Evolutionary conservation across 1,284 basidiomycete genomes (phyloP).

Genomic region (Inonotus hispidus): DNA sequence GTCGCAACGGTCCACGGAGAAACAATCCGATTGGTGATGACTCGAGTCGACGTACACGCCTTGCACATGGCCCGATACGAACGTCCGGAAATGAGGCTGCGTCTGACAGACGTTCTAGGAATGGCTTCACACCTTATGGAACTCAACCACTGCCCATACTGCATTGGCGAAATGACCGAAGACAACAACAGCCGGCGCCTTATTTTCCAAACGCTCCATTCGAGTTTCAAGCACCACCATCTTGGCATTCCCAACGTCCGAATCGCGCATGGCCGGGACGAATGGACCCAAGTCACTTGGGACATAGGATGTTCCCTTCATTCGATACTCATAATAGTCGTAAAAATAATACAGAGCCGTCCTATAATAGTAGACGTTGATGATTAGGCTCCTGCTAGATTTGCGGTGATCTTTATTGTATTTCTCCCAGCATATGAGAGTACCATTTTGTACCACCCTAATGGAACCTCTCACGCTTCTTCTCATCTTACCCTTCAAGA

Average conservation of each 20-base stretch:
- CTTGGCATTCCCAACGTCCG: not conserved
- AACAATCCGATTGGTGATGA: not conserved
- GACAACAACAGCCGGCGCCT: not conserved
- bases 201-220: not conserved
- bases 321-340: no score
- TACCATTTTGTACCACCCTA: not conserved
- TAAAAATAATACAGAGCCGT: not conserved
- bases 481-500: not conserved
- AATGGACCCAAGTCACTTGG: not conserved
- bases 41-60: not conserved
- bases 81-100: not conserved
- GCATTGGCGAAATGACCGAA: constrained; percentile 1
- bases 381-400: not conserved
- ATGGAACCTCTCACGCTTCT: not conserved
- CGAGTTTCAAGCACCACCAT: constrained; percentile 4
- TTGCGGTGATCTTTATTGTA: no score
- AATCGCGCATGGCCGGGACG: not conserved
- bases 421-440: not conserved
- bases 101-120: not conserved
- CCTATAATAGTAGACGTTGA: not conserved
- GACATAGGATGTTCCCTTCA: not conserved
- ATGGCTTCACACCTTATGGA: not conserved
- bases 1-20: not conserved
- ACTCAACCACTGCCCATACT: constrained; percentile 5
- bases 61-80: not conserved